phyloP scores from a whole-genome alignment of 805 yeast species.

The Pichia nanzhaoensis region DNA sequence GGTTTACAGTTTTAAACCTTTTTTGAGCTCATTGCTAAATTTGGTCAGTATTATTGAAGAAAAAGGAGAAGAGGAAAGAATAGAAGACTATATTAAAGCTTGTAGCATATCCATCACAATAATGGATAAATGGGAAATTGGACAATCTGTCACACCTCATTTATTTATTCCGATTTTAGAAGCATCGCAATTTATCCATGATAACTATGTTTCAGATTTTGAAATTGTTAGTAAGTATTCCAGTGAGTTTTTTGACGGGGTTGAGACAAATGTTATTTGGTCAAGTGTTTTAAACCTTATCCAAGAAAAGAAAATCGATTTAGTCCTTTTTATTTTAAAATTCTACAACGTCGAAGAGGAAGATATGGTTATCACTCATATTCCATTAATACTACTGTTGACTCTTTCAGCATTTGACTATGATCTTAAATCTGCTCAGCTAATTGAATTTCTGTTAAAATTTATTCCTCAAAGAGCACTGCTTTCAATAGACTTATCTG shows the following conservation, averaged over 20 bases:
- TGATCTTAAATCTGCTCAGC: constrained; percentile 31
- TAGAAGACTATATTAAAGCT: constrained; percentile 39
- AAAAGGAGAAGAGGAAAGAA: constrained; percentile 15
- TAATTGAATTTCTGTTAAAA: constrained; percentile 40
- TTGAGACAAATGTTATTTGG: constrained; percentile 80
- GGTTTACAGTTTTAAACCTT: constrained; percentile 43
- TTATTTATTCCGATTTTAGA: constrained; percentile 60
- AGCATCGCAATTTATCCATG: constrained; percentile 32
- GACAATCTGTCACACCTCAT: constrained; percentile 63
- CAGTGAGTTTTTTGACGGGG: constrained; percentile 71
- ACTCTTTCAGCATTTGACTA: constrained; percentile 29
- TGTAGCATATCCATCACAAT: constrained; percentile 63
- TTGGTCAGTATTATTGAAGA: constrained; percentile 33
- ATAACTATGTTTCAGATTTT: constrained; percentile 24
- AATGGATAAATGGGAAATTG: constrained; percentile 94
- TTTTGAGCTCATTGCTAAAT: constrained; percentile 48
- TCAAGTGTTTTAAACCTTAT: constrained; percentile 46
- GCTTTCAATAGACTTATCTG: constrained; percentile 44
- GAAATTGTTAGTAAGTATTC: constrained; percentile 52
- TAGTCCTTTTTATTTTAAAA: constrained; percentile 53
- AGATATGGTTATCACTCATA: constrained; percentile 70
- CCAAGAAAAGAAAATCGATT: constrained; percentile 33
- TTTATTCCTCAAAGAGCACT: constrained; percentile 60
- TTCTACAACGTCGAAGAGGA: constrained; percentile 78
- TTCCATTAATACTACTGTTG: constrained; percentile 60